Evolutionary conservation across 2,329 filamentous ascomycete genomes (phyloP).

Genomic region (Aspergillus uvarum): DNA sequence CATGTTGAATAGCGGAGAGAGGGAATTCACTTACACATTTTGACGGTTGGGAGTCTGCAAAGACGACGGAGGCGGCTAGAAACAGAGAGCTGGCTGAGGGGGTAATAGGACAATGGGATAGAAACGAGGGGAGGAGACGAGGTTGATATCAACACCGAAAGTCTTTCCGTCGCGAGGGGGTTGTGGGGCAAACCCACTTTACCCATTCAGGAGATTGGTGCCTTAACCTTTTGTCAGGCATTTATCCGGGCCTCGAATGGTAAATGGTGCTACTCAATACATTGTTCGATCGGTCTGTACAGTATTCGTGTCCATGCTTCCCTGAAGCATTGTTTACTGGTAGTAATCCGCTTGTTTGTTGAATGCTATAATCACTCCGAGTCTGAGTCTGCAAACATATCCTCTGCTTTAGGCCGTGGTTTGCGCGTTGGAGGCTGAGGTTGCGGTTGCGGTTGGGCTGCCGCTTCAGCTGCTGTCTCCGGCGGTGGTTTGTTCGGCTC

Average conservation of each 20-base stretch:
- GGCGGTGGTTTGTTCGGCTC: slow-evolving; percentile 22
- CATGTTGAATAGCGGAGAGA: background rate
- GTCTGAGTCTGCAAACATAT: slow-evolving; percentile 84
- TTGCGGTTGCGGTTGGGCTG: slow-evolving; percentile 28
- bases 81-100: slow-evolving; percentile 7
- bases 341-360: background rate
- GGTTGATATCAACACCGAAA: slow-evolving; percentile 18
- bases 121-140: slow-evolving; percentile 4
- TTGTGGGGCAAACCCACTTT: slow-evolving; percentile 18
- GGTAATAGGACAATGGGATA: slow-evolving; percentile 17
- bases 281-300: background rate
- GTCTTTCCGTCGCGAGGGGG: slow-evolving; percentile 14
- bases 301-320: background rate
- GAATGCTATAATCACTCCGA: slow-evolving; percentile 40
- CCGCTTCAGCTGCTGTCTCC: slow-evolving; percentile 22
- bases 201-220: background rate
- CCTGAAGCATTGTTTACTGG: background rate
- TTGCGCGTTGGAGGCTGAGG: slow-evolving; percentile 43
- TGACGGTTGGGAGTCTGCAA: slow-evolving; percentile 23
- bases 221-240: slow-evolving; percentile 3
- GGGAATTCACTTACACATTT: slow-evolving; percentile 35
- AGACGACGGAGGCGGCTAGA: slow-evolving; percentile 11
- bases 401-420: slow-evolving; percentile 71
- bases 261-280: background rate
- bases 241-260: background rate